Percentiles rank a stretch among this genome's conserved stretches.
Conservation (phyloP, 2,329 filamentous ascomycete genomes). For the Phaeosphaeria sp. region DNA sequence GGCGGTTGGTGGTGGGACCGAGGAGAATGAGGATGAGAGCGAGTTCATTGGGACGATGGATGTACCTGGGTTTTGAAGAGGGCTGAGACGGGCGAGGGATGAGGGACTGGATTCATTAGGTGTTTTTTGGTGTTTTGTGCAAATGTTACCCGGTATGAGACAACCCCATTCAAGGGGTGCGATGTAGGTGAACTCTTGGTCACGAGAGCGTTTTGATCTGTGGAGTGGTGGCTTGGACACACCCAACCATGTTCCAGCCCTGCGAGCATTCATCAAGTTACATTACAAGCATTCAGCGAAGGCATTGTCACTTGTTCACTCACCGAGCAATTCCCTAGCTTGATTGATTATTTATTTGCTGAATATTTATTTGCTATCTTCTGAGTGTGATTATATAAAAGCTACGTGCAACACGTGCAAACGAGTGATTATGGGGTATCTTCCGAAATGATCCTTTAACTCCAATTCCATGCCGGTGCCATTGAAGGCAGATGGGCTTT, state of each 20-base stretch:
- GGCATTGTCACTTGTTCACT: too few relatives aligned
- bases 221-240: too few relatives aligned
- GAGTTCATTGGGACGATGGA: not conserved
- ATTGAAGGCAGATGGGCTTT: constrained; percentile 2
- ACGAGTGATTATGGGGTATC: constrained; percentile 21
- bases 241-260: too few relatives aligned
- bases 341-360: too few relatives aligned
- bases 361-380: not conserved
- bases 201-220: too few relatives aligned
- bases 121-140: not conserved
- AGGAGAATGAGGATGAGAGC: not conserved
- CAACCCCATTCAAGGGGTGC: too few relatives aligned
- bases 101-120: too few relatives aligned
- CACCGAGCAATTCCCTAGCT: too few relatives aligned
- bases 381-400: not conserved
- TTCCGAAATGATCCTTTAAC: not conserved
- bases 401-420: not conserved
- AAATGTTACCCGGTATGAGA: too few relatives aligned
- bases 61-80: not conserved
- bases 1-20: not conserved
- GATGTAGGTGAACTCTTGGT: too few relatives aligned
- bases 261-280: too few relatives aligned
- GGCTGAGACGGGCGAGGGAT: not conserved
- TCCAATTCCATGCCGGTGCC: not conserved
- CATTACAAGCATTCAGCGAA: too few relatives aligned